phyloP scores from a whole-genome alignment of 129 eudicot genomes.

The Heracleum sosnowskyi region DNA sequence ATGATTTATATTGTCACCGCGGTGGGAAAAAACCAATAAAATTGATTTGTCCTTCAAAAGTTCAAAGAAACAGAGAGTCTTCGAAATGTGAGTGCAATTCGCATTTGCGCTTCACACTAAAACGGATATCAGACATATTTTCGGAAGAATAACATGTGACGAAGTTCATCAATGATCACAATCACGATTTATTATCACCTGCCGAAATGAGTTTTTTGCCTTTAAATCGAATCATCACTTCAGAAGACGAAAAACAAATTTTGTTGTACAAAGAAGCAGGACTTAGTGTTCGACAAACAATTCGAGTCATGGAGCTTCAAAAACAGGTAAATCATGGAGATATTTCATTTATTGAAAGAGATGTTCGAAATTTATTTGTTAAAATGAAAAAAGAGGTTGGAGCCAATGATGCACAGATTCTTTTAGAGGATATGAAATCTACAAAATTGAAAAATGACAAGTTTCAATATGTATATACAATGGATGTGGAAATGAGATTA shows the following conservation, averaged over 20 bases:
- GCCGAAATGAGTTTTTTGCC: background rate
- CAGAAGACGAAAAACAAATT: no score
- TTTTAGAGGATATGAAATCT: background rate
- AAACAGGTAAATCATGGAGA: background rate
- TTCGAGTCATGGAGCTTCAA: background rate
- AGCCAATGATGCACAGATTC: background rate
- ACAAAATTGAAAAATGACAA: no score
- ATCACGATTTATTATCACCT: background rate
- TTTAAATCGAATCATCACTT: background rate
- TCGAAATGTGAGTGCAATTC: background rate
- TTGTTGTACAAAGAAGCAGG: background rate
- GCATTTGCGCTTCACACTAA: background rate
- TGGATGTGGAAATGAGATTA: no score
- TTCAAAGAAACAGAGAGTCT: background rate
- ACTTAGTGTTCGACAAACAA: no score
- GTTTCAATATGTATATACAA: no score
- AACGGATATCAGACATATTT: no score
- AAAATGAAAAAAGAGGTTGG: background rate
- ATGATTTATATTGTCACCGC: no score
- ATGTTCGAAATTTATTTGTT: no score
- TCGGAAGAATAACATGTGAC: background rate
- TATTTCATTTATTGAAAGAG: background rate
- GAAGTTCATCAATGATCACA: background rate
- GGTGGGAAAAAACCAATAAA: background rate
- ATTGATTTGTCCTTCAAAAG: background rate